A percentile compares a stretch with the other conserved stretches of the same genome.
phyloP scores from a whole-genome alignment of 2,329 filamentous ascomycete species.

The Cercospora brassicicola region DNA sequence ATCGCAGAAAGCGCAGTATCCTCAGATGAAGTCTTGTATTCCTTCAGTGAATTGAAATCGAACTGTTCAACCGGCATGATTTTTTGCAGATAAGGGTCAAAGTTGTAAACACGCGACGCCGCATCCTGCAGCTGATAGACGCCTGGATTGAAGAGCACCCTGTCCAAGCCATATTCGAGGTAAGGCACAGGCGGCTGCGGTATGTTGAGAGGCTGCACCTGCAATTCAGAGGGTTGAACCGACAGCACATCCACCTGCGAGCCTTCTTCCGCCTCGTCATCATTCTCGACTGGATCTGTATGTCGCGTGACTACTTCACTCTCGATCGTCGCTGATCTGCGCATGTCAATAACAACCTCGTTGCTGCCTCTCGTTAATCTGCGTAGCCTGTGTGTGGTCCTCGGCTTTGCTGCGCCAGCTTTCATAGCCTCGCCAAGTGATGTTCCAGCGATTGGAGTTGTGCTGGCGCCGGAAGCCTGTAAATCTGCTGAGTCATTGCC shows the following conservation, averaged over 20 bases:
- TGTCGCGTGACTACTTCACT: not conserved
- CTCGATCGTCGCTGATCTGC: not conserved
- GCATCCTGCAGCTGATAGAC: slow-evolving; percentile 90
- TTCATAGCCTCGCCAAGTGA: slow-evolving; percentile 7
- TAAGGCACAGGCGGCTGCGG: slow-evolving; percentile 59
- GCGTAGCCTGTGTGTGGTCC: not conserved
- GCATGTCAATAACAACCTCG: not conserved
- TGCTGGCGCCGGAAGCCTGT: not conserved
- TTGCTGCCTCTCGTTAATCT: not conserved
- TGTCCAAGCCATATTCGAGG: slow-evolving; percentile 73
- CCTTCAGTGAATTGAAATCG: slow-evolving; percentile 80
- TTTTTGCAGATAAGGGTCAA: slow-evolving; percentile 86
- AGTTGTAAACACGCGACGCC: slow-evolving; percentile 86
- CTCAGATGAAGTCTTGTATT: slow-evolving; percentile 88
- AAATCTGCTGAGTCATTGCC: not conserved
- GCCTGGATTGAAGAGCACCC: slow-evolving; percentile 92
- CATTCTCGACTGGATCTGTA: not conserved
- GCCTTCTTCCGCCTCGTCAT: not conserved
- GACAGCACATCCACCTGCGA: slow-evolving; percentile 17
- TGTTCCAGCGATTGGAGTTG: not conserved
- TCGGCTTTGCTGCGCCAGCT: not conserved
- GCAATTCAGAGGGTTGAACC: slow-evolving; percentile 30
- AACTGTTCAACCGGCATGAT: slow-evolving; percentile 95
- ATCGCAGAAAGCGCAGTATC: slow-evolving; percentile 71
- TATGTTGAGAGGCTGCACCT: slow-evolving; percentile 43